A percentile compares a stretch with the other conserved stretches of the same genome.
phyloP scores from a whole-genome alignment of 2,329 filamentous ascomycete genomes.

The Aschersonia sp. region DNA sequence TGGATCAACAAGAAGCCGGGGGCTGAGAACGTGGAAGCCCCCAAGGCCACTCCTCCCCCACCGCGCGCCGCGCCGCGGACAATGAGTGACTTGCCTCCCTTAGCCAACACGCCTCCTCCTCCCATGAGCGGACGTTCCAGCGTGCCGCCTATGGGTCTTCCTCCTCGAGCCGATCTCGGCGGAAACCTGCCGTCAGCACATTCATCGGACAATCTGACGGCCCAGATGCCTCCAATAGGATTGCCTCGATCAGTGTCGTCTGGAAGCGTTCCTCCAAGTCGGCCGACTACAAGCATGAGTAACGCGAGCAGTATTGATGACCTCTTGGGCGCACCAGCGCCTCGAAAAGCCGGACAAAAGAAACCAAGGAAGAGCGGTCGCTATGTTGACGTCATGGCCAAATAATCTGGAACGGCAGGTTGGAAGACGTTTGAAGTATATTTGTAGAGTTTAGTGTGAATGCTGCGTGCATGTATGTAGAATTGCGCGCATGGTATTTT shows the following conservation, averaged over 20 bases:
- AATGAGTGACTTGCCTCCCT: slow-evolving; percentile 36
- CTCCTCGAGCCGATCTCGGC: slow-evolving; percentile 6
- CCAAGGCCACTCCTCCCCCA: slow-evolving; percentile 62
- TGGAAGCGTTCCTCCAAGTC: slow-evolving; percentile 41
- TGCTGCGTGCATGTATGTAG: not conserved
- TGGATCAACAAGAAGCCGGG: slow-evolving; percentile 95
- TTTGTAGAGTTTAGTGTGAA: too few species aligned
- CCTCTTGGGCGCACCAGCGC: slow-evolving; percentile 59
- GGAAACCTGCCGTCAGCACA: slow-evolving; percentile 1
- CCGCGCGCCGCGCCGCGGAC: slow-evolving; percentile 48
- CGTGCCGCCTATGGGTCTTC: slow-evolving; percentile 17
- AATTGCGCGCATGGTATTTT: too few species aligned
- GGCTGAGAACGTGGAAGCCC: slow-evolving; percentile 42
- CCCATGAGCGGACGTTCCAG: slow-evolving; percentile 14
- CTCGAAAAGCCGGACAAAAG: slow-evolving; percentile 50
- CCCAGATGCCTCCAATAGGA: slow-evolving; percentile 18
- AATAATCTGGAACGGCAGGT: slow-evolving; percentile 20
- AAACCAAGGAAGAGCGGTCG: slow-evolving; percentile 70
- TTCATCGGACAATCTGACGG: slow-evolving; percentile 15
- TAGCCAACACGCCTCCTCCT: slow-evolving; percentile 18
- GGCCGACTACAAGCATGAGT: slow-evolving; percentile 70
- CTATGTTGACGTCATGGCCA: slow-evolving; percentile 94
- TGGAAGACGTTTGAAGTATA: too few species aligned
- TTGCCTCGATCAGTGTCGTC: slow-evolving; percentile 35
- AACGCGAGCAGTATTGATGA: slow-evolving; percentile 94